These are phyloP conservation scores for Pilaira anomala DNA, from an alignment of 192 early-diverging fungal genomes.

Conservation along the genomic window DNA sequence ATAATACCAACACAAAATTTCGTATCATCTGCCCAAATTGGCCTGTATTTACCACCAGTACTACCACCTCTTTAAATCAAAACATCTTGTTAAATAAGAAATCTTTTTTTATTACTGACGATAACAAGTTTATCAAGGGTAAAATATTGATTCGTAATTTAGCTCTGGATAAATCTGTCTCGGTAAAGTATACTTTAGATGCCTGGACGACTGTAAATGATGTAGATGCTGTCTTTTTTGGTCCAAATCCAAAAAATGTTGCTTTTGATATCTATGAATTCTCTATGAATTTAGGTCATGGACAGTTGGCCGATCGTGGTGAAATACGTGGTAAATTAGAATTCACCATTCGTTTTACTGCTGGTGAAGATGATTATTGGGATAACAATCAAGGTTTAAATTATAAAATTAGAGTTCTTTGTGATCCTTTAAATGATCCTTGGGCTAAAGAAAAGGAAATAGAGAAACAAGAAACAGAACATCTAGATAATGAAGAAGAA, in stretches of 20 bases:
- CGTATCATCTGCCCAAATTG: constrained; percentile 9
- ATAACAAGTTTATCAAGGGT: constrained; percentile 52
- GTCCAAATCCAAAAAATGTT: constrained; percentile 43
- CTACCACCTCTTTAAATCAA: neutral
- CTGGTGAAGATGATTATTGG: constrained; percentile 71
- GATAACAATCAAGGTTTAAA: constrained; percentile 88
- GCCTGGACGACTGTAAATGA: constrained; percentile 73
- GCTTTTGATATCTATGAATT: constrained; percentile 66
- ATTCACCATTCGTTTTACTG: constrained; percentile 66
- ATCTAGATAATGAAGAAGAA: neutral
- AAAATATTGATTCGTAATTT: constrained; percentile 79
- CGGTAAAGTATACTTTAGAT: constrained; percentile 79
- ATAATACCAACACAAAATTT: constrained; percentile 1
- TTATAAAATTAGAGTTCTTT: constrained; percentile 53
- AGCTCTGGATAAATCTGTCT: constrained; percentile 79
- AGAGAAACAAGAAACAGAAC: neutral
- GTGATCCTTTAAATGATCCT: constrained; percentile 7
- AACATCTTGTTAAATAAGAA: constrained; percentile 13
- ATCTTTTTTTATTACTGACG: neutral
- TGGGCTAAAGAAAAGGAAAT: neutral
- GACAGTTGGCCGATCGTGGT: constrained; percentile 15
- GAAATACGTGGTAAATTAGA: constrained; percentile 41
- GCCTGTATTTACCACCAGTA: constrained; percentile 9
- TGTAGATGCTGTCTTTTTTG: constrained; percentile 55
- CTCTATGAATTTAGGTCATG: constrained; percentile 10